A percentile compares a stretch with the other conserved stretches of the same genome.
Evolutionary conservation across 1,284 basidiomycete genomes (phyloP).

Genomic region (Sanghuangporus sanghuang): DNA sequence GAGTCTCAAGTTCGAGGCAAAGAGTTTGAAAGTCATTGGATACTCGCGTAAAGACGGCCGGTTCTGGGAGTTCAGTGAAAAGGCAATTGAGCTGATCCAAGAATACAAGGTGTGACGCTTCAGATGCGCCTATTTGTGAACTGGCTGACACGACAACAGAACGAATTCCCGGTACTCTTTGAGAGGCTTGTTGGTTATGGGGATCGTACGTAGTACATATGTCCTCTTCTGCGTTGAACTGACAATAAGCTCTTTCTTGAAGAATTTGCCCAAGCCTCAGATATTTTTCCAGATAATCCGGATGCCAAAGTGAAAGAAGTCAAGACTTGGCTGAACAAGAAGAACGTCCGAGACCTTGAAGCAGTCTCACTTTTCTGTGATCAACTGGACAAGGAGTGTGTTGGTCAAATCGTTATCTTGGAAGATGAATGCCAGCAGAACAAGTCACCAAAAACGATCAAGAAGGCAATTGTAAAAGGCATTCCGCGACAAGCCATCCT

Average conservation of each 20-base stretch:
- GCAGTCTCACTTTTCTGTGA: constrained; percentile 91
- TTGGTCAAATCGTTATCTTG: constrained; percentile 72
- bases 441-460: constrained; percentile 62
- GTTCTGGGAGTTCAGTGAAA: constrained; percentile 93
- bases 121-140: neutral
- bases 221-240: neutral
- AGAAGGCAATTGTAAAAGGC: constrained; percentile 85
- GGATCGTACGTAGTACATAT: constrained; percentile 46
- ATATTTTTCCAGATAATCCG: constrained; percentile 69
- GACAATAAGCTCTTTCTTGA: neutral
- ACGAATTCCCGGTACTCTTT: constrained; percentile 81
- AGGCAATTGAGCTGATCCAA: constrained; percentile 74
- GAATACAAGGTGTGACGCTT: constrained; percentile 67
- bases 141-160: constrained; percentile 31
- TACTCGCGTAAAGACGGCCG: constrained; percentile 84
- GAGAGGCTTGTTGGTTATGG: constrained; percentile 58
- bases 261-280: constrained; percentile 72
- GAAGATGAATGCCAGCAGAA: constrained; percentile 62
- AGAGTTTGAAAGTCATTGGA: constrained; percentile 92
- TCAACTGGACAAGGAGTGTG: constrained; percentile 82
- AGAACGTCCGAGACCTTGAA: constrained; percentile 88
- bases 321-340: constrained; percentile 81
- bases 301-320: constrained; percentile 74
- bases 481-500: constrained; percentile 94
- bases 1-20: constrained; percentile 95